A percentile compares a stretch with the other conserved stretches of the same genome.
Conservation (phyloP, 164 flowering plant genomes). For the Piper betle region DNA sequence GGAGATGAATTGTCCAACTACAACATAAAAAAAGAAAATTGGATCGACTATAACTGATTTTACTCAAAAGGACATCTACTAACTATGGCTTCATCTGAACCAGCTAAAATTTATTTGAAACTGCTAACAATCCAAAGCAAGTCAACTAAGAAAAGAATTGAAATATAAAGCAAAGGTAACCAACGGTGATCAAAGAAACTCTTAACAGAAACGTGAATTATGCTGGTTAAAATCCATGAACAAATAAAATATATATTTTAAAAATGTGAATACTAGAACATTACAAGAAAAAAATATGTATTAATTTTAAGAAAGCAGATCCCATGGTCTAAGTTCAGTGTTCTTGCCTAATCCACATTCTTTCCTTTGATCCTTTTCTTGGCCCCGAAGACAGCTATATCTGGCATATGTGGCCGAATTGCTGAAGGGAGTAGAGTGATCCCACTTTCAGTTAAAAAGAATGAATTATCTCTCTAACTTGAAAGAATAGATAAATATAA, state of each 20-base stretch:
- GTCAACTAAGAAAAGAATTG: too few relatives aligned
- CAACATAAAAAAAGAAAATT: too few relatives aligned
- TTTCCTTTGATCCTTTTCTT: conserved; percentile 65
- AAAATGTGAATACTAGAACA: background rate
- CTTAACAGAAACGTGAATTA: too few relatives aligned
- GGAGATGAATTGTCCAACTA: too few relatives aligned
- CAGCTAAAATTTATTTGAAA: background rate
- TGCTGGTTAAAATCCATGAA: background rate
- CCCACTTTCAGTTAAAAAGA: conserved; percentile 6
- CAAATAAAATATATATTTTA: too few relatives aligned
- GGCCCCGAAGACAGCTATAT: conserved; percentile 56
- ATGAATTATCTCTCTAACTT: conserved; percentile 1
- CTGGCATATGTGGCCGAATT: conserved; percentile 11
- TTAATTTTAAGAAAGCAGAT: conserved; percentile 15
- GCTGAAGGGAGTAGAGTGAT: conserved; percentile 12
- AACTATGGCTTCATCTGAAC: background rate
- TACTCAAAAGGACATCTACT: too few relatives aligned
- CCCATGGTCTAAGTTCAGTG: conserved; percentile 24
- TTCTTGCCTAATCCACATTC: conserved; percentile 34
- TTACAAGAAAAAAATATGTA: conserved; percentile 9
- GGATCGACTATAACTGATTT: too few relatives aligned
- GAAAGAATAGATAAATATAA: conserved; percentile 2
- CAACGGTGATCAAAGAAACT: background rate
- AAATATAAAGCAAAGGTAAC: background rate
- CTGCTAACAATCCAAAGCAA: background rate